These are phyloP conservation scores for Rhododendron ovatum DNA, from an alignment of 148 eudicot genomes.

Conservation along the genomic window DNA sequence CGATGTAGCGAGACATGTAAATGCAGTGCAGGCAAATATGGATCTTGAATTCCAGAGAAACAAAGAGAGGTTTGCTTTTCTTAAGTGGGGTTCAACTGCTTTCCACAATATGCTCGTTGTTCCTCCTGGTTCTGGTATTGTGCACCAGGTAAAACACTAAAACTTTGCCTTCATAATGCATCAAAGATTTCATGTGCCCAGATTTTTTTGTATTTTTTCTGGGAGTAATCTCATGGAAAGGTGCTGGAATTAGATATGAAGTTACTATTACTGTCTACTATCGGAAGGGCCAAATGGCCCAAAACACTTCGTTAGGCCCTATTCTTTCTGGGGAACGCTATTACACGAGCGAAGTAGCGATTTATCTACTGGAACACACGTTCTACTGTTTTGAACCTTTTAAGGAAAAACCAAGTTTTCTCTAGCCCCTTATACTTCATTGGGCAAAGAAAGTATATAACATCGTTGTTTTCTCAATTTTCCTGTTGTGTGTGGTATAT, in stretches of 20 bases:
- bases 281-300: neutral
- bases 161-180: neutral
- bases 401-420: neutral
- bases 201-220: neutral
- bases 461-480: neutral
- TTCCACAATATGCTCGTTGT: slow-evolving; percentile 98
- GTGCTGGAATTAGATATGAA: neutral
- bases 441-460: neutral
- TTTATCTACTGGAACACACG: neutral
- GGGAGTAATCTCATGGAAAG: neutral
- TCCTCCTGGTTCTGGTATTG: slow-evolving; percentile 99
- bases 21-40: slow-evolving; percentile 86
- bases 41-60: slow-evolving; percentile 82
- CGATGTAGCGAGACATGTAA: slow-evolving; percentile 71
- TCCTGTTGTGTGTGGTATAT: neutral
- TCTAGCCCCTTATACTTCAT: neutral
- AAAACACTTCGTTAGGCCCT: neutral
- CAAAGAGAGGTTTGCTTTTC: slow-evolving; percentile 89
- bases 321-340: neutral
- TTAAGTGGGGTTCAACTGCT: slow-evolving; percentile 97
- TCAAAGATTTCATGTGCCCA: neutral
- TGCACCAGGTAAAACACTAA: slow-evolving; percentile 67
- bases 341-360: neutral
- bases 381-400: neutral
- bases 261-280: neutral